Conservation (phyloP, 805 yeast species). For the Wickerhamomyces hampshirensis region DNA sequence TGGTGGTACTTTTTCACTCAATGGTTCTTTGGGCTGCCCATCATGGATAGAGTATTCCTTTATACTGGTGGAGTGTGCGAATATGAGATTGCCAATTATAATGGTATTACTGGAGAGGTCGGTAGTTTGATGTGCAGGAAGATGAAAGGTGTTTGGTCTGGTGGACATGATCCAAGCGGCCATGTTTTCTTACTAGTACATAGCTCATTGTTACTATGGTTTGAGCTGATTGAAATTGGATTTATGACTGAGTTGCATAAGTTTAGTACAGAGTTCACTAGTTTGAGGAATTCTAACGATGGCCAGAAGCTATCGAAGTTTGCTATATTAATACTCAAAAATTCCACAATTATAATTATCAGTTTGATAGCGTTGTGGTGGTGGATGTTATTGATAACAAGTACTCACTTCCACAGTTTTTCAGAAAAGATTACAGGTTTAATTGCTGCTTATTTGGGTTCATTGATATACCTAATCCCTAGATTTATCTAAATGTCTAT, state of each 20-base stretch:
- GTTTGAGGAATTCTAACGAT: neutral
- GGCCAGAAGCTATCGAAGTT: neutral
- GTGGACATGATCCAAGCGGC: conserved; percentile 97
- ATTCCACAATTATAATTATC: conserved; percentile 26
- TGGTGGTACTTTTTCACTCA: conserved; percentile 91
- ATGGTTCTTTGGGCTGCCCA: conserved; percentile 78
- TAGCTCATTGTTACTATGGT: conserved; percentile 57
- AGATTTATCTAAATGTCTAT: conserved; percentile 19
- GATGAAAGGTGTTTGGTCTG: conserved; percentile 63
- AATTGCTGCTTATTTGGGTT: conserved; percentile 51
- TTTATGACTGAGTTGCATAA: conserved; percentile 29
- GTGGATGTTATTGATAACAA: conserved; percentile 84
- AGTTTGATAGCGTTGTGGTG: conserved; percentile 55
- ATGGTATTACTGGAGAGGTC: conserved; percentile 6
- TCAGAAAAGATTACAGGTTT: conserved; percentile 72
- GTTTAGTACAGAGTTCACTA: conserved; percentile 4
- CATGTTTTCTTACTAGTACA: conserved; percentile 79
- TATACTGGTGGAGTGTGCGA: conserved; percentile 80
- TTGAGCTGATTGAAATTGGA: conserved; percentile 48
- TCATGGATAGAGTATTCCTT: conserved; percentile 82
- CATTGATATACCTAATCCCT: conserved; percentile 36
- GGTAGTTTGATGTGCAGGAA: conserved; percentile 40
- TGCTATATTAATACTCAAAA: neutral
- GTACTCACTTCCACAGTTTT: conserved; percentile 78
- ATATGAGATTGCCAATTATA: conserved; percentile 5